A percentile compares a stretch with the other conserved stretches of the same genome.
Conservation (phyloP, 192 early-diverging fungal species). For the Linderina pennispora region DNA sequence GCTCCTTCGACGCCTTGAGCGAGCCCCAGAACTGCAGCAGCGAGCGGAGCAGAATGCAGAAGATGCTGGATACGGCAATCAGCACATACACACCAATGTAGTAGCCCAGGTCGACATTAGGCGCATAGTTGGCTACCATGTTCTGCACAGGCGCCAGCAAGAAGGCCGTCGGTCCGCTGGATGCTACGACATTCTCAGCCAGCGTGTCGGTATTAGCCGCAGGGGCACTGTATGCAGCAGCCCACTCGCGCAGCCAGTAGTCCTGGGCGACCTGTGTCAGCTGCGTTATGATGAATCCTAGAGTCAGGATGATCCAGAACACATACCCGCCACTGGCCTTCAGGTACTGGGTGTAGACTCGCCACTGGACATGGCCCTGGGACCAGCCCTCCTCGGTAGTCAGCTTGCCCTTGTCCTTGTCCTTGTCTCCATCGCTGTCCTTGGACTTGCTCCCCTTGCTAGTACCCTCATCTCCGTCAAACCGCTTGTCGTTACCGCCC, state of each 20-base stretch:
- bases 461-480: slow-evolving; percentile 47
- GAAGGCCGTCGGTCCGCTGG: background rate
- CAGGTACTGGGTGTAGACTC: slow-evolving; percentile 74
- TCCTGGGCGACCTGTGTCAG: slow-evolving; percentile 34
- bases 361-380: slow-evolving; percentile 66
- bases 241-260: slow-evolving; percentile 48
- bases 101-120: slow-evolving; percentile 11
- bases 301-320: slow-evolving; percentile 53
- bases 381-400: slow-evolving; percentile 76
- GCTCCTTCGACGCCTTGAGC: slow-evolving; percentile 22
- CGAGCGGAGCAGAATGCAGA: slow-evolving; percentile 25
- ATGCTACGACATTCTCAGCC: background rate
- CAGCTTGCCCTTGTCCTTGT: slow-evolving; percentile 49
- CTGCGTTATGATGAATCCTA: slow-evolving; percentile 22
- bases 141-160: background rate
- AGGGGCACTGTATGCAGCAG: slow-evolving; percentile 23
- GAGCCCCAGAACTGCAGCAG: slow-evolving; percentile 42
- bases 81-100: slow-evolving; percentile 27
- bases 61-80: slow-evolving; percentile 24
- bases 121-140: background rate
- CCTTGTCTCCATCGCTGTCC: slow-evolving; percentile 22
- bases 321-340: slow-evolving; percentile 57
- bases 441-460: slow-evolving; percentile 64
- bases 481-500: slow-evolving; percentile 9
- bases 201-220: background rate